These are phyloP conservation scores for Penicillium glabrum DNA, from an alignment of 2,329 filamentous ascomycete species.

Conservation along the genomic window DNA sequence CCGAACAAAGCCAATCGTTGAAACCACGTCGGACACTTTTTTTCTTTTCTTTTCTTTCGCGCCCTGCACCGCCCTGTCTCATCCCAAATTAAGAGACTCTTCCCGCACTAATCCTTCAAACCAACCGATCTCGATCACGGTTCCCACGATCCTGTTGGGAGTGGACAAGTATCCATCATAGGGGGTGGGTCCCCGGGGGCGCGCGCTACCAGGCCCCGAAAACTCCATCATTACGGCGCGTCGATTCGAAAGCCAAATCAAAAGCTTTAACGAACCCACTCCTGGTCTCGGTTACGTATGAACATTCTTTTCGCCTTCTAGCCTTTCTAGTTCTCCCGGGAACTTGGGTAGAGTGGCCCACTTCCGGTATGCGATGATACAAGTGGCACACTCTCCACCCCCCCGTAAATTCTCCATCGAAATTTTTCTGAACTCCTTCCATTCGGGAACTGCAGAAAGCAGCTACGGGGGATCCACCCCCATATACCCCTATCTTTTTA, in stretches of 20 bases:
- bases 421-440: slow-evolving; percentile 9
- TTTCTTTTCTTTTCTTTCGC: neutral
- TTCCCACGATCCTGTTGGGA: slow-evolving; percentile 9
- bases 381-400: neutral
- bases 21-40: neutral
- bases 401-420: slow-evolving; percentile 5
- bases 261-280: slow-evolving; percentile 14
- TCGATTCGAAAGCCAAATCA: slow-evolving; percentile 8
- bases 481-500: slow-evolving; percentile 11
- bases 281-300: slow-evolving; percentile 25
- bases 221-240: slow-evolving; percentile 9
- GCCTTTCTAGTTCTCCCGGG: slow-evolving; percentile 19
- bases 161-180: slow-evolving; percentile 21
- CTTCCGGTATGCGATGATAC: slow-evolving; percentile 1
- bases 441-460: slow-evolving; percentile 11
- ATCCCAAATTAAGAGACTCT: neutral
- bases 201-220: slow-evolving; percentile 5
- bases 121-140: slow-evolving; percentile 6
- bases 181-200: slow-evolving; percentile 20
- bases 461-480: slow-evolving; percentile 17
- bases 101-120: neutral
- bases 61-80: neutral
- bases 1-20: slow-evolving; percentile 13
- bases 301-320: slow-evolving; percentile 29
- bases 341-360: slow-evolving; percentile 9